Evolutionary conservation across 2,329 filamentous ascomycete species (phyloP), one percentile per base, ranked within the genome.

Genomic region (Ilyonectria robusta): DNA sequence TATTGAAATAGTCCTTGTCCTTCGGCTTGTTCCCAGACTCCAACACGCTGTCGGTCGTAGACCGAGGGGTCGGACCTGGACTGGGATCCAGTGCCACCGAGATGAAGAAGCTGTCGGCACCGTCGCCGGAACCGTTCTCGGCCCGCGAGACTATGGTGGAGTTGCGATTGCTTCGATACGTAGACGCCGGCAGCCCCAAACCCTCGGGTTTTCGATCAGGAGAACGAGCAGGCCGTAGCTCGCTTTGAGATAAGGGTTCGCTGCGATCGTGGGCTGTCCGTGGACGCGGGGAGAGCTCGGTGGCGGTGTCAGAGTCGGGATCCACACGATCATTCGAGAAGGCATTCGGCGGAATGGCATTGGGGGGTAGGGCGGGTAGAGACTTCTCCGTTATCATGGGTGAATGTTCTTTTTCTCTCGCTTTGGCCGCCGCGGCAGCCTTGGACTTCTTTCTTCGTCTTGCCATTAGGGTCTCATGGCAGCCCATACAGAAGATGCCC

Each of bases 401-500:
- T 58, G 86, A 89, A 51, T 83, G 80, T 17, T 91, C 89, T 78
- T 91, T 91, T 71, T 91, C 89, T 75, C 88, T 85, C 57, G 86
- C 81, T 75, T 91, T 91, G 55, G 88, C 86, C 19, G 79, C 77
- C 1, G 87, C 86, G 47, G 88, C 86, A 59, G 91, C 88, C 80
- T 94, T 94, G 44, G 92, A 91, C 80, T 94, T 94, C 83, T 98
- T 98, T 77, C 94, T 89, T 71, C 95, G 89, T 70, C 95, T 88
- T 56, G 95, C 94, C 94, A 98, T 98, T 59, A 99, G 84, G 31
- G 94, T 96, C 82, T 99, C 96, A 78, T 99, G 96, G 80, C 96
- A 99, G 77, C 92, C 94, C 96, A 99, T 99, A 84, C 96, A 99
- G 79, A 99, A 98, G 75, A 99, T 99, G 67, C 96, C 96, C 81